Conservation (phyloP, 2,329 filamentous ascomycete species). For the Leptographium lundbergii region DNA sequence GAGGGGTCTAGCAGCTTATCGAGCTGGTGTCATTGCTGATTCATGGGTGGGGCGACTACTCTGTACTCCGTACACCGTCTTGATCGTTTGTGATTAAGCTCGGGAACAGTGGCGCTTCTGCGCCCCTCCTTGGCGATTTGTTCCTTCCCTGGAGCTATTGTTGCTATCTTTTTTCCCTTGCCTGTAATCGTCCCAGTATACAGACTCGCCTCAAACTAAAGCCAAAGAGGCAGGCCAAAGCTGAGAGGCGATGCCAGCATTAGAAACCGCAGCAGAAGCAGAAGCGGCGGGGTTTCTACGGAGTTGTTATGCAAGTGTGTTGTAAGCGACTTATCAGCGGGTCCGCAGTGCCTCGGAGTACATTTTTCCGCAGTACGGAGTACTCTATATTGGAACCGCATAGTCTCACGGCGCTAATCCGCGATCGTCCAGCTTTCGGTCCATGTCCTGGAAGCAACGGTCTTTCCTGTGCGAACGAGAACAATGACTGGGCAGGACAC, state of each 20-base stretch:
- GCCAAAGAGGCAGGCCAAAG: too few relatives aligned
- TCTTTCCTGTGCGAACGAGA: not conserved
- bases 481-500: not conserved
- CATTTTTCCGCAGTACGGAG: not conserved
- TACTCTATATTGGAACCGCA: too few relatives aligned
- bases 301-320: not conserved
- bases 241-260: not conserved
- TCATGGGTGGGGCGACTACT: conserved; percentile 1
- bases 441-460: not conserved
- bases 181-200: not conserved
- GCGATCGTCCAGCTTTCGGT: not conserved
- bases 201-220: too few relatives aligned
- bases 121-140: not conserved
- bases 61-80: too few relatives aligned
- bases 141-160: too few relatives aligned
- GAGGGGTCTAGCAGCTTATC: not conserved
- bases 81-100: not conserved
- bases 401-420: not conserved
- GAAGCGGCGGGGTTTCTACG: not conserved
- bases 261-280: not conserved
- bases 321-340: not conserved
- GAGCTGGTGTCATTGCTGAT: conserved; percentile 8
- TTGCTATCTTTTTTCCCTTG: not conserved
- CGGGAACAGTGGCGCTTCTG: not conserved
- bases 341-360: not conserved